Conservation (phyloP, 2,329 filamentous ascomycete species). For the Sphaerostilbella broomeana region DNA sequence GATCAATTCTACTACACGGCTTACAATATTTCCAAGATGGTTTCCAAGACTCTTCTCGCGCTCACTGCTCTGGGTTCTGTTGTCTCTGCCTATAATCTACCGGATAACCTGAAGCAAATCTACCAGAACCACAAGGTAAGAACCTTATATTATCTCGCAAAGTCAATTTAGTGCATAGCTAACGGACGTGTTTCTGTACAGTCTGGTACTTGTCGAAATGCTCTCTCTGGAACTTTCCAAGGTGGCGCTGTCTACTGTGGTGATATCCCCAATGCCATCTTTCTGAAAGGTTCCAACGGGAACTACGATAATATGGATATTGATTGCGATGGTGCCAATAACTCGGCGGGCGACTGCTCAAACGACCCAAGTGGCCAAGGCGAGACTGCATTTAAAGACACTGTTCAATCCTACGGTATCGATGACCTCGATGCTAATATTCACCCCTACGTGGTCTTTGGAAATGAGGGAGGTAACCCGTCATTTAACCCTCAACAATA, state of each 20-base stretch:
- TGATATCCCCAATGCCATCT: slow-evolving; percentile 30
- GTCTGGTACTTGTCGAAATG: slow-evolving; percentile 23
- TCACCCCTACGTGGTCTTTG: slow-evolving; percentile 10
- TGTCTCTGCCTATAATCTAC: slow-evolving; percentile 13
- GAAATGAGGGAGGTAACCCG: slow-evolving; percentile 1
- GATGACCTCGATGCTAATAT: slow-evolving; percentile 10
- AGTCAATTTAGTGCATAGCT: background rate
- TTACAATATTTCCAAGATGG: slow-evolving; percentile 3
- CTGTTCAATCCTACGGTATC: slow-evolving; percentile 7
- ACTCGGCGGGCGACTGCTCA: slow-evolving; percentile 1
- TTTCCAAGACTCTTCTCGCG: slow-evolving; percentile 3
- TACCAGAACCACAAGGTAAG: slow-evolving; percentile 12
- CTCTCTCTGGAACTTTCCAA: slow-evolving; percentile 12
- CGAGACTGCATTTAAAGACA: slow-evolving; percentile 7
- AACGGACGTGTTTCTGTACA: slow-evolving; percentile 13
- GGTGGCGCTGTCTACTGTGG: slow-evolving; percentile 19
- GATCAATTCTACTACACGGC: too few relatives aligned
- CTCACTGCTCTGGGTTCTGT: slow-evolving; percentile 12
- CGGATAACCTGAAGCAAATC: slow-evolving; percentile 12
- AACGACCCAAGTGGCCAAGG: slow-evolving; percentile 11
- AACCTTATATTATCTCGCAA: background rate
- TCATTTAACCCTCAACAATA: slow-evolving; percentile 2
- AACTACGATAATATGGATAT: slow-evolving; percentile 13
- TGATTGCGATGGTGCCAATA: slow-evolving; percentile 12
- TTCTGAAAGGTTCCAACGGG: slow-evolving; percentile 20